These are phyloP conservation scores for Saccharomycopsis phalli DNA, from an alignment of 1,139 yeast species.

Conservation along the genomic window DNA sequence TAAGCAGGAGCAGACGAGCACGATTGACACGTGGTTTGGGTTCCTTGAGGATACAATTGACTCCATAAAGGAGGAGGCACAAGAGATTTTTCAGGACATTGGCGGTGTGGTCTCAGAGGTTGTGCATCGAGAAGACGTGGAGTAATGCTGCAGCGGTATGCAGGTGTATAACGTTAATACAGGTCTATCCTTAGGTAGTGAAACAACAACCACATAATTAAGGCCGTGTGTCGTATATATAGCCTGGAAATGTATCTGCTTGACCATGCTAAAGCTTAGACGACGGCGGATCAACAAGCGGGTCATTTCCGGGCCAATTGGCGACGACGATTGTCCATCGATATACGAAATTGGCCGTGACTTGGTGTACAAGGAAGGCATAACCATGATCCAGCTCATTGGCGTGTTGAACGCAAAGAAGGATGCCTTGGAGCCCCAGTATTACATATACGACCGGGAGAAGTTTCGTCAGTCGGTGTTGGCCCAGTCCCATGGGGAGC, in stretches of 20 bases:
- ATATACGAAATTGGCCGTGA: background rate
- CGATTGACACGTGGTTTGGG: conserved; percentile 19
- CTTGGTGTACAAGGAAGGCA: background rate
- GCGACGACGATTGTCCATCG: background rate
- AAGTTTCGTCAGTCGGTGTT: conserved; percentile 6
- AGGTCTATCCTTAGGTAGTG: background rate
- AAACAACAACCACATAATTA: too few species aligned
- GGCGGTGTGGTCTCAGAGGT: conserved; percentile 27
- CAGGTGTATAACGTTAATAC: background rate
- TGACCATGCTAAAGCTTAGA: too few species aligned
- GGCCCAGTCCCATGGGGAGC: background rate
- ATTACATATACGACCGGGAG: conserved; percentile 8
- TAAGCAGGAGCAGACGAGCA: background rate
- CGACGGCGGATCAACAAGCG: background rate
- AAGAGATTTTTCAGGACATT: conserved; percentile 25
- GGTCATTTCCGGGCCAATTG: background rate
- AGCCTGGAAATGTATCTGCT: too few species aligned
- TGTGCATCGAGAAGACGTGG: conserved; percentile 23
- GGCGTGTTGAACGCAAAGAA: conserved; percentile 27
- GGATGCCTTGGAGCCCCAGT: conserved; percentile 23
- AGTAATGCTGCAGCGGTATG: background rate
- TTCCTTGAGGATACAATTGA: conserved; percentile 24
- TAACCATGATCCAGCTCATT: conserved; percentile 27
- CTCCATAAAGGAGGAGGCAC: conserved; percentile 22
- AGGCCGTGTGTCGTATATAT: too few species aligned